phyloP scores from a whole-genome alignment of 805 yeast species.

The Dipodascus albidus region DNA sequence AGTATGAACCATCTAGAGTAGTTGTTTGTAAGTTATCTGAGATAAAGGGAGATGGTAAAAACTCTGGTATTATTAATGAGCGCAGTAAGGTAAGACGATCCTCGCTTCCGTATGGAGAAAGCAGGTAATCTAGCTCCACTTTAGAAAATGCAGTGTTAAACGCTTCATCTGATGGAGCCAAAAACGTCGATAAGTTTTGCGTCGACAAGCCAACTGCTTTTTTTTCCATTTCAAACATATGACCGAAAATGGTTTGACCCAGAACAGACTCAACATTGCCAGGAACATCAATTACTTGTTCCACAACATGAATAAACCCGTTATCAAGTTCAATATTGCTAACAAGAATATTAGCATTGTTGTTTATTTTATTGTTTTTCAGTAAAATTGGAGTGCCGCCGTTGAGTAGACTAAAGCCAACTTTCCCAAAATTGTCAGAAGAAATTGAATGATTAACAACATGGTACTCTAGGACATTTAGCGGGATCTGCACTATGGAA shows the following conservation, averaged over 20 bases:
- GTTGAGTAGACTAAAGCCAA: not conserved
- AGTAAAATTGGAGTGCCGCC: not conserved
- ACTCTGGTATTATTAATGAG: conserved; percentile 37
- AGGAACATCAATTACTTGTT: conserved; percentile 29
- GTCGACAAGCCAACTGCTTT: conserved; percentile 11
- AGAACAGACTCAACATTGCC: conserved; percentile 9
- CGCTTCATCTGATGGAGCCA: conserved; percentile 36
- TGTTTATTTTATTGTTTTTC: not conserved
- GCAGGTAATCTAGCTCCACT: conserved; percentile 37
- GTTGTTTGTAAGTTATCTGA: conserved; percentile 22
- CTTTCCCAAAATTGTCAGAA: not conserved
- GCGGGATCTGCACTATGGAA: not conserved
- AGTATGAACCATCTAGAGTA: conserved; percentile 15
- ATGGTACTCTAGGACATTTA: not conserved
- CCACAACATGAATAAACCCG: conserved; percentile 56
- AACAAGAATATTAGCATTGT: not conserved
- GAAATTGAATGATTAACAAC: not conserved
- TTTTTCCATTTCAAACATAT: conserved; percentile 4
- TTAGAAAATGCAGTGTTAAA: conserved; percentile 25
- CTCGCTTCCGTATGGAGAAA: conserved; percentile 6
- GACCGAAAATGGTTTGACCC: conserved; percentile 3
- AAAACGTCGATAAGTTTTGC: conserved; percentile 30
- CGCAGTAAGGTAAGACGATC: conserved; percentile 22
- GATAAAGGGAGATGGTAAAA: conserved; percentile 11
- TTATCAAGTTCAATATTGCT: conserved; percentile 32